These are phyloP conservation scores for Lepidium didymum DNA, from an alignment of 345 rosid species.

Conservation along the genomic window DNA sequence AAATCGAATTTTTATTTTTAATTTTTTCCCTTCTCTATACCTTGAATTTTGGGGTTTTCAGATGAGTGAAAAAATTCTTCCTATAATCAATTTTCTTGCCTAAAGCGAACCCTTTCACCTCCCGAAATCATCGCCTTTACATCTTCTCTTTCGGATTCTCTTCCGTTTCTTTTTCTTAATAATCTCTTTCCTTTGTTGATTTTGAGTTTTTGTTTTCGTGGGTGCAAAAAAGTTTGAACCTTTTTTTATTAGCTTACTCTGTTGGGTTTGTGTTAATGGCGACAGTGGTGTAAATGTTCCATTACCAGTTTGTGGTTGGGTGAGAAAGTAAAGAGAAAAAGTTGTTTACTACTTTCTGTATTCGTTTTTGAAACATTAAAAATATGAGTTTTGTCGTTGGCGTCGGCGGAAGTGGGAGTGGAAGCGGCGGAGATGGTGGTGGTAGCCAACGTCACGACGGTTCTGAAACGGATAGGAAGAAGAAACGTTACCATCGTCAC, in stretches of 20 bases:
- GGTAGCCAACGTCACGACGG: constrained; percentile 55
- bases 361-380: background rate
- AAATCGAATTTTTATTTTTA: background rate
- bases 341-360: background rate
- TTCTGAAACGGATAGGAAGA: constrained; percentile 57
- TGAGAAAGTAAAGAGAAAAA: constrained; percentile 1
- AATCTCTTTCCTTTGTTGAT: background rate
- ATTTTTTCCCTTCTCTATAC: background rate
- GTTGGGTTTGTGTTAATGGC: constrained; percentile 22
- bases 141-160: constrained; percentile 26
- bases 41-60: background rate
- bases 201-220: background rate
- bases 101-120: constrained; percentile 12
- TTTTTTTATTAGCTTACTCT: background rate
- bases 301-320: constrained; percentile 28
- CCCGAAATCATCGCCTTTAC: constrained; percentile 24
- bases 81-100: constrained; percentile 18
- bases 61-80: background rate
- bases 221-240: constrained; percentile 8
- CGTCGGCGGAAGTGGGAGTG: constrained; percentile 57
- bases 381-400: constrained; percentile 28
- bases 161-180: constrained; percentile 19
- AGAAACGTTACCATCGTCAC: constrained; percentile 95
- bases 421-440: constrained; percentile 68
- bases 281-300: constrained; percentile 29